Percentiles rank a stretch among this genome's conserved stretches.
Evolutionary conservation across 1,284 basidiomycete genomes (phyloP).

Genomic region (Cutaneotrichosporon daszewskae): DNA sequence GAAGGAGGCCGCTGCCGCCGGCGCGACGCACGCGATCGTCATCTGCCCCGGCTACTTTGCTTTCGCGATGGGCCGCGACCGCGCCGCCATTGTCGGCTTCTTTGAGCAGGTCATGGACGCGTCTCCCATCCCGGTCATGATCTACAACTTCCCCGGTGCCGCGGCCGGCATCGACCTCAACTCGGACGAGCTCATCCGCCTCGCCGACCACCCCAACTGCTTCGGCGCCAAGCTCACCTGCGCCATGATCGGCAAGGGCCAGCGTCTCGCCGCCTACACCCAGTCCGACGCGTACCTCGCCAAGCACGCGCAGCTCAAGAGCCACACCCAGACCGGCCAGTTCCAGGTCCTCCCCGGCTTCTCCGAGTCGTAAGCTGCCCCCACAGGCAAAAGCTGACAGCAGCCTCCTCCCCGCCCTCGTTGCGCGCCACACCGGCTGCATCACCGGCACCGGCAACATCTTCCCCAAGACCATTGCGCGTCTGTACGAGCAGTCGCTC

Average conservation of each 20-base stretch:
- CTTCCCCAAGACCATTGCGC: slow-evolving; percentile 64
- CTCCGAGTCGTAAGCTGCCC: slow-evolving; percentile 28
- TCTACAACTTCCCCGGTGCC: slow-evolving; percentile 79
- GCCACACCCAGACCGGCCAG: slow-evolving; percentile 27
- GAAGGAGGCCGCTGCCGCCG: slow-evolving; percentile 68
- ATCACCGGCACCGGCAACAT: slow-evolving; percentile 74
- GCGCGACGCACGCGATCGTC: slow-evolving; percentile 61
- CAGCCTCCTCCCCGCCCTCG: slow-evolving; percentile 59
- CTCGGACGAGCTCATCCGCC: slow-evolving; percentile 67
- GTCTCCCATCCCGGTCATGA: slow-evolving; percentile 76
- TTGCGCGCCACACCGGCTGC: slow-evolving; percentile 59
- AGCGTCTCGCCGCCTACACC: slow-evolving; percentile 59
- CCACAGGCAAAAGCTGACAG: neutral
- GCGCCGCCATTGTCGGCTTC: slow-evolving; percentile 48
- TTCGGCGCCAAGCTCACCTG: slow-evolving; percentile 84
- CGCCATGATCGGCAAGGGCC: slow-evolving; percentile 75
- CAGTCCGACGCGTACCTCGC: slow-evolving; percentile 37
- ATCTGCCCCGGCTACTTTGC: slow-evolving; percentile 50
- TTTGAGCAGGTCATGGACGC: slow-evolving; percentile 65
- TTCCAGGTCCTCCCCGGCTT: slow-evolving; percentile 47
- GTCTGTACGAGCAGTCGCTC: slow-evolving; percentile 55
- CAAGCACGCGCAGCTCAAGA: slow-evolving; percentile 25
- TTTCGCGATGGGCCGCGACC: slow-evolving; percentile 49
- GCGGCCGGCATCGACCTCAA: slow-evolving; percentile 81
- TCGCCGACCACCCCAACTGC: slow-evolving; percentile 77